These are phyloP conservation scores for Ceratocystis papillata DNA, from an alignment of 2,329 filamentous ascomycete genomes.

Conservation along the genomic window DNA sequence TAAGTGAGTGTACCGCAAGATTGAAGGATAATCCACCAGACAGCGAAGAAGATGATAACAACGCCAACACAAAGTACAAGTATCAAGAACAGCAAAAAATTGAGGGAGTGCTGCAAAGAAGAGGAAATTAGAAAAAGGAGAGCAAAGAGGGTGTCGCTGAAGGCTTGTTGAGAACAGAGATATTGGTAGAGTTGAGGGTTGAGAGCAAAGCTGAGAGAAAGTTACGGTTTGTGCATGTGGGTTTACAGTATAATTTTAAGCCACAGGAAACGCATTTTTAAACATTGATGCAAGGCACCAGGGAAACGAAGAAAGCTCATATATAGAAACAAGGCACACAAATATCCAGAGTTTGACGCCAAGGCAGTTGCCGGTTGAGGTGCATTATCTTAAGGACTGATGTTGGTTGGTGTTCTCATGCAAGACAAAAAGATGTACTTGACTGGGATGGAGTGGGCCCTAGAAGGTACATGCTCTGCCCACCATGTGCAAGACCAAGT, in stretches of 20 bases:
- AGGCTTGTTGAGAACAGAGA: neutral
- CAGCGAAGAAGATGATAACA: neutral
- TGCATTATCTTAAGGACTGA: neutral
- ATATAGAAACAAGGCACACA: neutral
- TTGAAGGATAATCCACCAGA: neutral
- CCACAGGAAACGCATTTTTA: neutral
- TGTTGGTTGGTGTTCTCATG: neutral
- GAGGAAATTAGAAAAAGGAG: neutral
- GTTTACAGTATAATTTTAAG: neutral
- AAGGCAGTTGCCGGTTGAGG: neutral
- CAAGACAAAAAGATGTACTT: neutral
- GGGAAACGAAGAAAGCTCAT: neutral
- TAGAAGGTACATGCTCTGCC: slow-evolving; percentile 2
- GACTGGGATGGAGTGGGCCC: neutral
- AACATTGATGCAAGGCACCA: slow-evolving; percentile 1
- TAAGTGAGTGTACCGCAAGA: neutral
- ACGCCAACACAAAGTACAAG: neutral
- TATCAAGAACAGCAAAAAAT: neutral
- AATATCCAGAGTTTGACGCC: neutral
- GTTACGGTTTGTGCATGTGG: neutral
- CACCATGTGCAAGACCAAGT: neutral
- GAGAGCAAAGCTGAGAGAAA: neutral
- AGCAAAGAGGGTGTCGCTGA: neutral
- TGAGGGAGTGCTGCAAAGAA: neutral
- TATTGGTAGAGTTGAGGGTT: neutral